Evolutionary conservation across 2,329 filamentous ascomycete genomes (phyloP).

Genomic region (Colletotrichum karsti): DNA sequence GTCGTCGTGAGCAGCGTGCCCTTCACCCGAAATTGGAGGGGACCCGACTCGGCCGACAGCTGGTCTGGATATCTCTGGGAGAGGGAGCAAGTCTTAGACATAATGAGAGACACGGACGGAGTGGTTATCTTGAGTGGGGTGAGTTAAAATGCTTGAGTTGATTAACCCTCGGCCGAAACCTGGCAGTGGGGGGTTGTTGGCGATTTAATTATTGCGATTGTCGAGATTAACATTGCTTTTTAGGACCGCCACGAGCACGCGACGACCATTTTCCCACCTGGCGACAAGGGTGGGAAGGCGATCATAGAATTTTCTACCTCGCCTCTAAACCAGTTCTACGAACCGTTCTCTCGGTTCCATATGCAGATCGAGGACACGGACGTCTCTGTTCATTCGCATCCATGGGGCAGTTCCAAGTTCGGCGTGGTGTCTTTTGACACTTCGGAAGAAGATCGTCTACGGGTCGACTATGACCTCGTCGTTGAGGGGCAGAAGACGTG

Average conservation of each 20-base stretch:
- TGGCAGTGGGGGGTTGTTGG: background rate
- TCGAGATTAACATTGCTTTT: conserved; percentile 1
- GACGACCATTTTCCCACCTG: conserved; percentile 55
- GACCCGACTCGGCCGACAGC: conserved; percentile 62
- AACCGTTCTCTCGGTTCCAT: conserved; percentile 68
- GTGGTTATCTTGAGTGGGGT: conserved; percentile 71
- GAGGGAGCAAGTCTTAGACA: conserved; percentile 67
- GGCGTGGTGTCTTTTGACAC: conserved; percentile 12
- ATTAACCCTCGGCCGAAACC: background rate
- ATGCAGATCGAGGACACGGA: conserved; percentile 56
- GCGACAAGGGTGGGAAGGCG: conserved; percentile 44
- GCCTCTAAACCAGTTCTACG: conserved; percentile 74
- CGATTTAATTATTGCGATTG: conserved; percentile 4
- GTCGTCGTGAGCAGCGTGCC: conserved; percentile 72
- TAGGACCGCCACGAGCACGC: conserved; percentile 72
- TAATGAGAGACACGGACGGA: conserved; percentile 71
- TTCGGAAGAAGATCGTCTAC: background rate
- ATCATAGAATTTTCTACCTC: conserved; percentile 74
- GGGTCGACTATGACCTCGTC: conserved; percentile 12
- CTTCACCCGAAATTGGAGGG: conserved; percentile 77
- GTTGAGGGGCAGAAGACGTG: conserved; percentile 8
- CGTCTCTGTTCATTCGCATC: conserved; percentile 17
- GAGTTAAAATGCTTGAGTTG: background rate
- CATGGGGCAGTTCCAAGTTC: conserved; percentile 20
- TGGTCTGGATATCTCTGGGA: conserved; percentile 74